These are phyloP conservation scores for Pseudogymnoascus sp. DNA, from an alignment of 2,329 filamentous ascomycete species.

Conservation along the genomic window DNA sequence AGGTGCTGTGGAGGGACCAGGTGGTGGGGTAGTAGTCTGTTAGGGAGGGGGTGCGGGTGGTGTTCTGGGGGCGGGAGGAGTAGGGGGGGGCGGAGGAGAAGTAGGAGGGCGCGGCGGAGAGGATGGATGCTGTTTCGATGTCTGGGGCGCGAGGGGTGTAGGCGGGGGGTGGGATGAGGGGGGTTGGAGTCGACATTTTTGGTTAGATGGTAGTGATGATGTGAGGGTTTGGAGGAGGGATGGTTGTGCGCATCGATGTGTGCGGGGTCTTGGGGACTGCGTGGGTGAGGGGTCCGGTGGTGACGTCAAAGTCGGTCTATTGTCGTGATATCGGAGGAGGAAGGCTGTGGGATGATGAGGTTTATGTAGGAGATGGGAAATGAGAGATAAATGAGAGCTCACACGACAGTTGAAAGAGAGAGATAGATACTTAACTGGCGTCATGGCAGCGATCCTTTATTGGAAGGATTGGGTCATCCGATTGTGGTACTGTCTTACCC, in stretches of 20 bases:
- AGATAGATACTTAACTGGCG: neutral
- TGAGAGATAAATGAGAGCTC: neutral
- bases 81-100: constrained; percentile 60
- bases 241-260: neutral
- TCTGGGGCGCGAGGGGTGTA: constrained; percentile 34
- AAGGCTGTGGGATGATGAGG: neutral
- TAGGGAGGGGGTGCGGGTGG: constrained; percentile 34
- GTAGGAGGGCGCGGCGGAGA: constrained; percentile 61
- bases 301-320: neutral
- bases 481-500: neutral
- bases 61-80: constrained; percentile 39
- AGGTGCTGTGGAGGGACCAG: constrained; percentile 49
- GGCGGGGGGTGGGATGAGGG: constrained; percentile 6
- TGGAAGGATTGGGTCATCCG: neutral
- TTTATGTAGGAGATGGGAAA: neutral
- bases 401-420: neutral
- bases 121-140: constrained; percentile 60
- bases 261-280: neutral
- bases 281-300: neutral
- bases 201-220: neutral
- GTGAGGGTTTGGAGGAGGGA: neutral
- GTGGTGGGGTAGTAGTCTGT: constrained; percentile 49
- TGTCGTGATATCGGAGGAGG: neutral
- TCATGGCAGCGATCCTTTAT: neutral
- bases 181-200: neutral